Evolutionary conservation across 2,329 filamentous ascomycete species (phyloP), one percentile per base, ranked within the genome.

Genomic region (Venturia oleaginea): DNA sequence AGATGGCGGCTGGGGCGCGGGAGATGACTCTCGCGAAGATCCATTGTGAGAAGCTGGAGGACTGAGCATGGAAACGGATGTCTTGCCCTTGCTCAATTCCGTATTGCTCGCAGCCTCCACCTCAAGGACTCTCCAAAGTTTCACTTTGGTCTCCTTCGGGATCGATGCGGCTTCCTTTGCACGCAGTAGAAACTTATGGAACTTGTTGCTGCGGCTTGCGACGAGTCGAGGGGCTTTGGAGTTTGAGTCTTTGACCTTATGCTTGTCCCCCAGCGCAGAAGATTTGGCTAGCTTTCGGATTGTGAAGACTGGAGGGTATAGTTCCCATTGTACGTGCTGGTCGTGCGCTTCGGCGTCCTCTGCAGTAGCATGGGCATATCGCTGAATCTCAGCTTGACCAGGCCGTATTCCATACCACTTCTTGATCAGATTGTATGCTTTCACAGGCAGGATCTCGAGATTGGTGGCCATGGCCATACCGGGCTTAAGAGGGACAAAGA

Each of bases 241-340:
- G 6, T 46, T 59, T n/a, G 17, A 15, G 30, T 65, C 64, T 37
- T 64, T 27, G n/a, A 40, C 40, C 5, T 83, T 77, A 17, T 65
- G 37, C 32, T 46, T 59, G 37, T 38, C 32, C 7, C 19, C 30
- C 17, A 22, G 55, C 4, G 5, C 24, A 1, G 32, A 32, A 11
- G 30, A 17, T 46, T 15, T 51, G 87, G 43, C 43, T 1, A 97
- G 80, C 68, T 93, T 91, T 72, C 96, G 86, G 66, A 97, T 81
- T 1, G 87, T 91, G 73, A 97, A 90, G 54, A 96, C 81, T 0
- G 91, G 91, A 4, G 92, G 94, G 70, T 92, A 86, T 48, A 91
- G 80, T 76, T 97, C 94, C 73, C 89, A 96, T 70, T 89, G 80
- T 59, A 96, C 77, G 68, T 96, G 91, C 46, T 84, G 78, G 3